These are phyloP conservation scores for Trametes punicea DNA, from an alignment of 768 basidiomycete species.

Conservation along the genomic window DNA sequence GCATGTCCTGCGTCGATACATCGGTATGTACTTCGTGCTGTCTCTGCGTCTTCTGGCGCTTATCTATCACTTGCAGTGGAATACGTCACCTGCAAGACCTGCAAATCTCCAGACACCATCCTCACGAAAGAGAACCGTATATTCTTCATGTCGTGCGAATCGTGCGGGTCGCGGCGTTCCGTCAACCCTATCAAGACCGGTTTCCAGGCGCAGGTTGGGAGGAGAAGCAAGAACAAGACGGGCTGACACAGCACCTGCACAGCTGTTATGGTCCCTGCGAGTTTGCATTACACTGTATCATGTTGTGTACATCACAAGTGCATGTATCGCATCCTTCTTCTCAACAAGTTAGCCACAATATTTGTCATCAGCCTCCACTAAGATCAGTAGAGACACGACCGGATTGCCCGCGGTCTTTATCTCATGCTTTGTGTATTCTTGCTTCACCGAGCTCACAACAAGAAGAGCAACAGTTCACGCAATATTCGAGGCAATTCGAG, in stretches of 20 bases:
- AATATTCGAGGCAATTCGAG: too few species aligned
- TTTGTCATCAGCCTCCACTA: neutral
- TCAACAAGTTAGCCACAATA: neutral
- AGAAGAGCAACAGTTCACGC: too few species aligned
- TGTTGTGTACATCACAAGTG: conserved; percentile 13
- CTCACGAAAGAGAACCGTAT: conserved; percentile 98
- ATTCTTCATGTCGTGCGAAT: conserved; percentile 95
- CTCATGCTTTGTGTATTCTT: too few species aligned
- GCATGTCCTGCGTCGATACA: conserved; percentile 93
- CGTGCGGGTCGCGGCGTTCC: conserved; percentile 85
- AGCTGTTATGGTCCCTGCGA: neutral
- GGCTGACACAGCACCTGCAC: conserved; percentile 35
- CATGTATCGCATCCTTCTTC: conserved; percentile 15
- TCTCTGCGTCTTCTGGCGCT: neutral
- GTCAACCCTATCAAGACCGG: conserved; percentile 98
- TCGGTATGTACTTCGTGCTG: conserved; percentile 55
- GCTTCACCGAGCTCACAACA: too few species aligned
- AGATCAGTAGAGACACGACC: too few species aligned
- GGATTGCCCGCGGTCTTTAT: too few species aligned
- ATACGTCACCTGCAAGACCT: conserved; percentile 99
- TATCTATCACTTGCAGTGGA: conserved; percentile 56
- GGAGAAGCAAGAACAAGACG: conserved; percentile 79
- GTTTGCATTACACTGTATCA: conserved; percentile 12
- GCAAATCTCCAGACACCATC: conserved; percentile 97
- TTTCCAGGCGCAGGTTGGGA: conserved; percentile 94